A percentile compares a stretch with the other conserved stretches of the same genome.
phyloP scores from a whole-genome alignment of 495 filamentous ascomycete species.

The Parathielavia appendiculata region DNA sequence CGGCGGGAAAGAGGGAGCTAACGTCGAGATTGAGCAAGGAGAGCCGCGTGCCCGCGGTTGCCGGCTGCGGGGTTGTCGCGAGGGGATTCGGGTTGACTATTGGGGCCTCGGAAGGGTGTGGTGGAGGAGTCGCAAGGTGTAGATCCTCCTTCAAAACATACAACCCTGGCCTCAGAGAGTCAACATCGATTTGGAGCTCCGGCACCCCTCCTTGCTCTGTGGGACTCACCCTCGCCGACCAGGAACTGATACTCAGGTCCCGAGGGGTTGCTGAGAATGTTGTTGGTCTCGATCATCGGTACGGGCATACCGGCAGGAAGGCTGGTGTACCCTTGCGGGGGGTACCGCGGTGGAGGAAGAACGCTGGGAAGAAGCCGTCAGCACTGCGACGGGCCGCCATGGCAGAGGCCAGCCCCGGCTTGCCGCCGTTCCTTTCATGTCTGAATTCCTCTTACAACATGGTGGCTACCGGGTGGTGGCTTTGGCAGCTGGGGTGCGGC shows the following conservation, averaged over 20 bases:
- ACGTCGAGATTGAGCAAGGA: conserved; percentile 66
- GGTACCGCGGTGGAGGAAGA: conserved; percentile 79
- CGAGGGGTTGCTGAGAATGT: conserved; percentile 71
- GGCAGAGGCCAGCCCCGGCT: background rate
- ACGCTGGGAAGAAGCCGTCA: conserved; percentile 50
- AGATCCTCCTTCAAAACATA: conserved; percentile 86
- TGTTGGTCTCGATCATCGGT: conserved; percentile 87
- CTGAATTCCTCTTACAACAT: conserved; percentile 28
- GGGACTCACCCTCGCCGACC: conserved; percentile 76
- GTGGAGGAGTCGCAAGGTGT: conserved; percentile 87
- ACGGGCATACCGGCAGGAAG: conserved; percentile 55
- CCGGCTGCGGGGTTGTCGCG: conserved; percentile 72
- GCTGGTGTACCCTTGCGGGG: conserved; percentile 59
- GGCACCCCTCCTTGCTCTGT: background rate
- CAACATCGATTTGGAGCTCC: conserved; percentile 20
- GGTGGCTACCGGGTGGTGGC: conserved; percentile 11
- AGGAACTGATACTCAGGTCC: conserved; percentile 77
- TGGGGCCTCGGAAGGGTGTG: conserved; percentile 88
- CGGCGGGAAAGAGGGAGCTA: conserved; percentile 52
- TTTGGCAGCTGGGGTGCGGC: background rate
- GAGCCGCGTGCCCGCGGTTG: conserved; percentile 79
- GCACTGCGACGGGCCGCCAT: conserved; percentile 7
- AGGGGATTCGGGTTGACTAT: conserved; percentile 82
- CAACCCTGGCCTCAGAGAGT: conserved; percentile 52
- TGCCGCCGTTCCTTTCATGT: background rate